Base-by-base conservation (phyloP, 805 yeast genomes). In the Pichia phayaonensis region DNA sequence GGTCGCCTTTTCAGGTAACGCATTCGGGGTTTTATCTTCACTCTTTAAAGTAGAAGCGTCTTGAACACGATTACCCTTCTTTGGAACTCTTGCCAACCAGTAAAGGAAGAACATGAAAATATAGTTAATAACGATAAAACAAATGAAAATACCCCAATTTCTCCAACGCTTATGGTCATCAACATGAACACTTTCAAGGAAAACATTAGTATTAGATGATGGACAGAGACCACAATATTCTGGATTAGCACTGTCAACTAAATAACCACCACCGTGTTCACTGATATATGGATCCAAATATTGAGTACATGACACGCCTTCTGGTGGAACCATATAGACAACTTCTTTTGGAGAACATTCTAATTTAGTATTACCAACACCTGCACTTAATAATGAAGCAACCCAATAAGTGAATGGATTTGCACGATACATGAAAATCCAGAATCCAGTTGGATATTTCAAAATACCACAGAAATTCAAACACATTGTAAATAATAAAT, bases 381-480 rank as follows among this genome's bases (percentile, higher is more conserved):
- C 86, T 47, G 76, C 69, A 40, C 80, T 67, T 49, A 83, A 63
- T 58, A 79, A 64, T 42, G 80, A 82, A 20, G 73, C 69, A 48
- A 85, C 70, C 69, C 83, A 73, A 58, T 84, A 86, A 1, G 89
- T 81, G 55, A 83, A 69, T 18, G 94, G 92, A 23, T 84, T 79
- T 20, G 72, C 76, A 62, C 90, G 73, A 72, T 84, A 85, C 88
- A 85, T 81, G 73, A 84, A 85, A 42, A 76, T 71, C 90, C 90
- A 80, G 73, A 86, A 86, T n/a, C 88, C 80, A 20, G 71, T 61
- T 42, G 80, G 76, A 23, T 78, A 70, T 16, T 77, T 80, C 69
- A 86, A 70, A 42, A 84, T 87, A 74, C 95, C 95, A 74, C 89
- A 84, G 78, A 86, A 84, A 49, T 77, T 76, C 68, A 86, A 69